phyloP scores from a whole-genome alignment of 2,329 filamentous ascomycete species.

The Colletotrichum nymphaeae region DNA sequence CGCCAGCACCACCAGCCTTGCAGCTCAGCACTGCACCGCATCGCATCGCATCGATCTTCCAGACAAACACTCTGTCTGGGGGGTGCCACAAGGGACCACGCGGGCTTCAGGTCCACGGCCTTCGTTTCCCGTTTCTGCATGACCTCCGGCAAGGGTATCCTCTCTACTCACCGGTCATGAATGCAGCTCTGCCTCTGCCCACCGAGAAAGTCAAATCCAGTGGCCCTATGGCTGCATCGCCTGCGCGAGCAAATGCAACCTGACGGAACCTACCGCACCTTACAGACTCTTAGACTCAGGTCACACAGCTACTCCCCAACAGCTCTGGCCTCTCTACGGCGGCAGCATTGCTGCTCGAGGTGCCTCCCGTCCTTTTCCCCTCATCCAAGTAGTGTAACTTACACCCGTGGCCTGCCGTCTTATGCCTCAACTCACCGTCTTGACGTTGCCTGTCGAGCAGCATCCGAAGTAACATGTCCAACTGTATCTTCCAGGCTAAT shows the following conservation, averaged over 20 bases:
- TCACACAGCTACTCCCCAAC: background rate
- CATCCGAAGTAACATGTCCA: background rate
- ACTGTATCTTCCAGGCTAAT: background rate
- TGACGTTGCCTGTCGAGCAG: background rate
- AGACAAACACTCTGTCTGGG: background rate
- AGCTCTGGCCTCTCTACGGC: background rate
- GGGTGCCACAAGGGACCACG: no score
- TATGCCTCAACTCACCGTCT: background rate
- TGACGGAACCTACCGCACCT: background rate
- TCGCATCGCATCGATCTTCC: background rate
- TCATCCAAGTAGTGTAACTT: background rate
- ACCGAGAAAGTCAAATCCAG: conserved; percentile 2
- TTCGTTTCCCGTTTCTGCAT: conserved; percentile 19
- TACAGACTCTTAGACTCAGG: background rate
- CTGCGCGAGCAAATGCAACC: conserved; percentile 9
- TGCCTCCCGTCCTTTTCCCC: background rate
- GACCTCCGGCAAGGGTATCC: conserved; percentile 27
- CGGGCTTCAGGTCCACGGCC: conserved; percentile 8
- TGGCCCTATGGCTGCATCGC: conserved; percentile 12
- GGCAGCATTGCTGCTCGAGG: no score
- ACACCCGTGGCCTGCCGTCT: background rate
- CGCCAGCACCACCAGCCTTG: background rate
- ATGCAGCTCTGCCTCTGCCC: background rate
- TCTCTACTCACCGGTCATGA: background rate
- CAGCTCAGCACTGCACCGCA: background rate